Base-by-base conservation (phyloP, 1,139 yeast genomes). In the Geotrichum histeridarum region DNA sequence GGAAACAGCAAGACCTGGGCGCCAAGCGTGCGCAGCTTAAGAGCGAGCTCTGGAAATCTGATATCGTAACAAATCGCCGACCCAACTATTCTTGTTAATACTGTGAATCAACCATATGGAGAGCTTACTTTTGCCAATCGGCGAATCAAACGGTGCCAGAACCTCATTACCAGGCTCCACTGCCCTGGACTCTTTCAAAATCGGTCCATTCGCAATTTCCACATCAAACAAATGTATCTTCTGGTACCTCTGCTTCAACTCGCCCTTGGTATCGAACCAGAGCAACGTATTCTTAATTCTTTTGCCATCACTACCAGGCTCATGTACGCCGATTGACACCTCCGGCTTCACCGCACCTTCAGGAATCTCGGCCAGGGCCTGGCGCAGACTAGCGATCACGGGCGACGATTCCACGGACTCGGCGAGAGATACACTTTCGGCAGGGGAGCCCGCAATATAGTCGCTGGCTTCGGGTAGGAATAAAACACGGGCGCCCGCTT, bases 381-480 rank as follows among this genome's bases (percentile, higher is more conserved):
- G 55, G 57, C 77, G 79, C 42, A 90, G 74, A 1, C 77, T 74
- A 4, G 65, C 63, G 59, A 70, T 47, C 51, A 88, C 84, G 4
- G 79, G 77, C 0, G 80, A 73, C 12, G 73, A 70, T 0, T 70
- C 72, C 1, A 84, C 79, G 1, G 79, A 62, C 41, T 74, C 67
- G 0, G 86, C 89, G 33, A 91, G 72, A 36, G 72, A 63, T 52
- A 77, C 73, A 1, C 95, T 84, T 60, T 88, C 91, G 0, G 68
- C 68, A 1, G 94, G 83, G 60, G 83, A 79, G 47, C 80, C 74
- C 3, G 95, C 85, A 44, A 93, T 77, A 67, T 89, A 93, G 65
- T 93, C 98, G 0, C 93, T 78, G 0, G 98, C 98, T 67, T 93
- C 99, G 1, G 98, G 98, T 43, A 93, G 77, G 65, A 91, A 90